phyloP scores from a whole-genome alignment of 257 asterid genomes.

The Nicotiana benthamiana region DNA sequence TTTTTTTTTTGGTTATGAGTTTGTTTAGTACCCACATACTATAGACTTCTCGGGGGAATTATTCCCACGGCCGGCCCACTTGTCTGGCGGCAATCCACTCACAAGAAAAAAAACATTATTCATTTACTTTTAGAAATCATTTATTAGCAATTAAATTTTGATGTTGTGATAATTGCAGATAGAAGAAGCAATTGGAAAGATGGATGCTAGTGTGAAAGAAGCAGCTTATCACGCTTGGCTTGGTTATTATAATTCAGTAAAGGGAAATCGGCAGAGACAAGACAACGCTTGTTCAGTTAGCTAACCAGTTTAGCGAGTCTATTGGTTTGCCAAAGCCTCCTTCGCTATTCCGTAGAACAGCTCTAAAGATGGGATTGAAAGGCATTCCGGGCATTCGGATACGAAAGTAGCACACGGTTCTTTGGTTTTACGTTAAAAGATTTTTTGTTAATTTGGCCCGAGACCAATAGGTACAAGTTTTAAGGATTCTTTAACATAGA shows the following conservation, averaged over 20 bases:
- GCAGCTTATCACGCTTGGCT: constrained; percentile 90
- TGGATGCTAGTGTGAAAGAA: constrained; percentile 68
- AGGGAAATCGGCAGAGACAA: constrained; percentile 66
- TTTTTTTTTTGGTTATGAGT: no score
- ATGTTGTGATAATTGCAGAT: constrained; percentile 34
- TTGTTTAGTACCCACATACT: neutral
- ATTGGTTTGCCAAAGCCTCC: constrained; percentile 83
- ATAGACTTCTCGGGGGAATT: neutral
- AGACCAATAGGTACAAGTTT: neutral
- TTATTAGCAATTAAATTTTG: neutral
- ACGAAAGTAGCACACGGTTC: constrained; percentile 27
- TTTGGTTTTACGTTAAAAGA: neutral
- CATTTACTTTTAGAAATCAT: neutral
- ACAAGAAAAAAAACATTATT: neutral
- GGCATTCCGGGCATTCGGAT: constrained; percentile 61
- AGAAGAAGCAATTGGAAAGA: constrained; percentile 44
- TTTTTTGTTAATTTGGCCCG: neutral
- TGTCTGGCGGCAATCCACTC: neutral
- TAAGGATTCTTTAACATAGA: neutral
- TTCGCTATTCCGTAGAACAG: constrained; percentile 60
- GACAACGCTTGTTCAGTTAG: constrained; percentile 69
- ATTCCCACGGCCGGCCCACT: neutral
- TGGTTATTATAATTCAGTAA: constrained; percentile 73
- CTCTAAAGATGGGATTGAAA: constrained; percentile 84
- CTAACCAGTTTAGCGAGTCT: constrained; percentile 64